These are phyloP conservation scores for Cyberlindnera misumaiensis DNA, from an alignment of 805 yeast species.

Conservation along the genomic window DNA sequence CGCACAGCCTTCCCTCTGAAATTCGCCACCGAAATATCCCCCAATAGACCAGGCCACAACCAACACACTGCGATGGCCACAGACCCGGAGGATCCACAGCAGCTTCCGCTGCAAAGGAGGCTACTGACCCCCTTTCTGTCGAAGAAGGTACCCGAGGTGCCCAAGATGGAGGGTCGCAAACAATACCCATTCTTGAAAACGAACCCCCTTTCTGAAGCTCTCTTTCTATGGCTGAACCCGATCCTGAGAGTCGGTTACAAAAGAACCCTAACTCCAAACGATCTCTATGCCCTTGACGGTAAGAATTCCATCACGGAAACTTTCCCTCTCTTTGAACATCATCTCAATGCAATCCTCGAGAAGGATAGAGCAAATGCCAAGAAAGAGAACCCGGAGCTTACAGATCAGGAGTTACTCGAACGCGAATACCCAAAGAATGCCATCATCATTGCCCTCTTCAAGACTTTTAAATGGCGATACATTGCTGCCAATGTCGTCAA, in stretches of 20 bases:
- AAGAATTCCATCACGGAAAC: slow-evolving; percentile 31
- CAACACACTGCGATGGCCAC: neutral
- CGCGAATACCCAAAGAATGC: slow-evolving; percentile 35
- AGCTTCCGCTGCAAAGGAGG: slow-evolving; percentile 26
- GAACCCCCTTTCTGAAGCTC: slow-evolving; percentile 34
- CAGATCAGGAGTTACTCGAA: slow-evolving; percentile 32
- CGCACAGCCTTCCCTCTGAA: too few species aligned
- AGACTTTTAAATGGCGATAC: slow-evolving; percentile 43
- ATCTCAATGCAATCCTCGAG: slow-evolving; percentile 27
- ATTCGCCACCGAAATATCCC: too few species aligned
- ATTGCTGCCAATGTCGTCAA: slow-evolving; percentile 34
- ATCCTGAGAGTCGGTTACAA: slow-evolving; percentile 61
- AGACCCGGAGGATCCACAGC: neutral
- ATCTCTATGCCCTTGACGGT: slow-evolving; percentile 40
- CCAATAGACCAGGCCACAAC: too few species aligned
- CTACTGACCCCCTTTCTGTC: slow-evolving; percentile 28
- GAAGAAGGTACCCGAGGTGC: slow-evolving; percentile 44
- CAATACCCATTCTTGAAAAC: slow-evolving; percentile 36
- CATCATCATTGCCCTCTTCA: slow-evolving; percentile 38
- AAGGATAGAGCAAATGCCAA: slow-evolving; percentile 27
- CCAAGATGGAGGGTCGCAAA: slow-evolving; percentile 42
- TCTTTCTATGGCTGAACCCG: slow-evolving; percentile 67
- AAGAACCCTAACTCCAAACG: slow-evolving; percentile 61
- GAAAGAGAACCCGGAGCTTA: slow-evolving; percentile 27
- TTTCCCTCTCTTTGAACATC: slow-evolving; percentile 29